phyloP scores from a whole-genome alignment of 495 filamentous ascomycete genomes.

The Penicillium daleae region DNA sequence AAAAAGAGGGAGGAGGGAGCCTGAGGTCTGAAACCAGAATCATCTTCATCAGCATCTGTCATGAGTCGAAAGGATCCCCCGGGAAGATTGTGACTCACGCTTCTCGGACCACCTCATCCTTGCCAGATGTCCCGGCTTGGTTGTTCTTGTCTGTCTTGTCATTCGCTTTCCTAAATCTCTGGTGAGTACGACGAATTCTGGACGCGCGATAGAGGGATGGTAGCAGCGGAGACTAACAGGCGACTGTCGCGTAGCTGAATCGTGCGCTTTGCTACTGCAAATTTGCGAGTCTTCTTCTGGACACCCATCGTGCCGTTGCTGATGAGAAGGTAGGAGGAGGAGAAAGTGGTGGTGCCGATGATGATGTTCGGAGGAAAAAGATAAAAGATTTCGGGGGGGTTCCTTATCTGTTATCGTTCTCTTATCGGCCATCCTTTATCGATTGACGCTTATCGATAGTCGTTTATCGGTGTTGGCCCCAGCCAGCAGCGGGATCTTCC shows the following conservation, averaged over 20 bases:
- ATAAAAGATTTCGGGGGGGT: constrained; percentile 5
- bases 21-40: constrained; percentile 51
- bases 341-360: neutral
- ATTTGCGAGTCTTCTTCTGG: constrained; percentile 68
- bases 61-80: too few species aligned
- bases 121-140: constrained; percentile 32
- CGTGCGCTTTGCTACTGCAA: constrained; percentile 49
- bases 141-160: constrained; percentile 59
- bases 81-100: constrained; percentile 33
- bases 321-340: neutral
- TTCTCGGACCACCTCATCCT: constrained; percentile 39
- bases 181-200: constrained; percentile 55
- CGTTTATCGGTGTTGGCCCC: neutral
- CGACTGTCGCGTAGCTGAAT: constrained; percentile 32
- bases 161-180: constrained; percentile 63
- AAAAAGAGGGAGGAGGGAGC: constrained; percentile 91
- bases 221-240: constrained; percentile 21
- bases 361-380: neutral
- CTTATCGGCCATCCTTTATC: neutral
- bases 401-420: neutral
- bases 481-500: too few species aligned
- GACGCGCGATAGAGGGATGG: neutral
- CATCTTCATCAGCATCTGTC: neutral
- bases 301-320: constrained; percentile 56
- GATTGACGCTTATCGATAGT: neutral